Percentiles rank a stretch among this genome's conserved stretches.
phyloP scores from a whole-genome alignment of 495 filamentous ascomycete species.

The Mytilinidion resinicola region DNA sequence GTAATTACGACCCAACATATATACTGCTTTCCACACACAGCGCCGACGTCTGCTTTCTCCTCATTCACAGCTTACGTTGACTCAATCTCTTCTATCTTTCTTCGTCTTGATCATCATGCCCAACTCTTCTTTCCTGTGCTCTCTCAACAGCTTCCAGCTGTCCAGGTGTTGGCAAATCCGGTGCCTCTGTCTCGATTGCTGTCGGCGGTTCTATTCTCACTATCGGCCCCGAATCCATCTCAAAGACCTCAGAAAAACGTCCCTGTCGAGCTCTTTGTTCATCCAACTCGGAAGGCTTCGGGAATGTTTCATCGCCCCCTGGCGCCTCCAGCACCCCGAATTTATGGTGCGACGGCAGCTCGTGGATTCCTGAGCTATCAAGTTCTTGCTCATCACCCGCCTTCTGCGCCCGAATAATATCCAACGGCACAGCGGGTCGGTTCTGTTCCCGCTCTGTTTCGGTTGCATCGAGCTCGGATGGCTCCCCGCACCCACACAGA shows the following conservation, averaged over 20 bases:
- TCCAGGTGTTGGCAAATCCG: background rate
- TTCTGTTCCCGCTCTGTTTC: background rate
- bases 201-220: background rate
- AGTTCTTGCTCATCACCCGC: background rate
- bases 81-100: no score
- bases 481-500: background rate
- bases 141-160: background rate
- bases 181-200: background rate
- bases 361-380: conserved; percentile 2
- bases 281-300: conserved; percentile 12
- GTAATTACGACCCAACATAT: no score
- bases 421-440: background rate
- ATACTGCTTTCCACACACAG: no score
- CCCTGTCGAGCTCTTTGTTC: background rate
- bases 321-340: conserved; percentile 9
- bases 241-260: background rate
- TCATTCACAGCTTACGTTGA: no score
- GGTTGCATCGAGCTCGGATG: background rate
- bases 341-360: conserved; percentile 5
- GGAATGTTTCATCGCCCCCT: background rate
- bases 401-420: background rate
- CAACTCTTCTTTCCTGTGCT: no score
- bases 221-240: conserved; percentile 17
- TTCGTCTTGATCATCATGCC: no score
- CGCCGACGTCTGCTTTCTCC: no score